Base-by-base conservation (phyloP, 495 filamentous ascomycete species). In the Friedmanniomyces simplex region DNA sequence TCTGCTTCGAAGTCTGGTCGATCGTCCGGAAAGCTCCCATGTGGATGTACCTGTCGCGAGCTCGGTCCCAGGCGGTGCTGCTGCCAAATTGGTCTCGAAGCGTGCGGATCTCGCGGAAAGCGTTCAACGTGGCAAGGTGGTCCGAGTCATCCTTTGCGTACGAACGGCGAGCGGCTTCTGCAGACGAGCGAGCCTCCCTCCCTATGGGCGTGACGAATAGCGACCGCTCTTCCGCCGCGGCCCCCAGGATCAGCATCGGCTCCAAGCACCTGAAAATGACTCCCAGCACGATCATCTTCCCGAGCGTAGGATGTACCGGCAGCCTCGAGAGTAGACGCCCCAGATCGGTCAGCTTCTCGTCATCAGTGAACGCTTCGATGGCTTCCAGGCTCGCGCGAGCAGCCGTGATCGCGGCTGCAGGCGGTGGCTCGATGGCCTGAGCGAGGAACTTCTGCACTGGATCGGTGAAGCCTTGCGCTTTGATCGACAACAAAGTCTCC, bases 221-320 rank as follows among this genome's bases (percentile, higher is more conserved):
- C n/a, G 68, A 57, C 11, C 70, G 63, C 28, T 73, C 71, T 3
- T 62, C 54, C 1, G 69, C 64, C 2, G 74, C 67, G 20, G 74
- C 71, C 30, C 73, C 78, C 6, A 83, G 50, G 37, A 83, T 74
- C 28, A 84, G 56, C 59, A 84, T 77, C 0, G 81, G 78, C 54
- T 84, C 79, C 11, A 84, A 69, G 59, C 82, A 84, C 21, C 75
- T 71, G 69, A 84, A 84, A 22, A 83, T 76, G 42, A 80, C 67
- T 10, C 79, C 80, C 11, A 84, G 64, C 22, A 83, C 60, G 37
- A 83, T 74, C 75, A 84, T 74, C 56, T 81, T 82, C 34, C 76
- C 80, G 49, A 79, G 66, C 11, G 66, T 64, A 25, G 81, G 81
- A 51, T 76, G 69, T 30, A 81, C 66, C 10, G 73, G 72, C 49